A percentile compares a stretch with the other conserved stretches of the same genome.
phyloP scores from a whole-genome alignment of 2,329 filamentous ascomycete species.

The Phaeosphaeriaceae sp. region DNA sequence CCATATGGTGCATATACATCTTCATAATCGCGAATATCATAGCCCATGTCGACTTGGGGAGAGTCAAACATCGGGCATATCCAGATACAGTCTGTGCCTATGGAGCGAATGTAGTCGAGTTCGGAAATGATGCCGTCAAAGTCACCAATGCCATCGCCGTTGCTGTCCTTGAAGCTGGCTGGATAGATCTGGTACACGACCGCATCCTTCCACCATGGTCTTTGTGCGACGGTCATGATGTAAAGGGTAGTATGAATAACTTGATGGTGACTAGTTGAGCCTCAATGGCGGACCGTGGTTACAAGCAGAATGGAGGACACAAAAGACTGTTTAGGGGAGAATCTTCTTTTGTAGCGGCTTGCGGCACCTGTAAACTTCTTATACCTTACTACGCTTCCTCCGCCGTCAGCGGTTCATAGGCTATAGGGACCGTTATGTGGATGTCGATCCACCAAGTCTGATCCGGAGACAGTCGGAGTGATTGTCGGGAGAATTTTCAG shows the following conservation, averaged over 20 bases:
- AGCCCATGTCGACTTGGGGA: constrained; percentile 56
- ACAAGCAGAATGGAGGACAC: not conserved
- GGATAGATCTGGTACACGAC: constrained; percentile 69
- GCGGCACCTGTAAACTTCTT: constrained; percentile 11
- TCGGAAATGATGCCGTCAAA: constrained; percentile 65
- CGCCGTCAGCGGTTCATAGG: not conserved
- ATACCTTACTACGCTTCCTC: constrained; percentile 1
- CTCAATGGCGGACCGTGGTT: constrained; percentile 5
- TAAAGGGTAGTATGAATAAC: not conserved
- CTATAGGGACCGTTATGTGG: not conserved
- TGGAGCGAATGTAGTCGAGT: constrained; percentile 61
- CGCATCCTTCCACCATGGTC: constrained; percentile 67
- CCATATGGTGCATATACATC: constrained; percentile 50
- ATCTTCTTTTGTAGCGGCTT: constrained; percentile 6
- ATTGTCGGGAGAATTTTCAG: not conserved
- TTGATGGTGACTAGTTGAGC: not conserved
- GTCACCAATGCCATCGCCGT: constrained; percentile 63
- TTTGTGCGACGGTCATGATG: constrained; percentile 40
- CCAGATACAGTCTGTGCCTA: constrained; percentile 52
- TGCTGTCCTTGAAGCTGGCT: constrained; percentile 67
- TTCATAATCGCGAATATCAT: constrained; percentile 50
- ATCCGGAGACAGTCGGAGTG: not conserved
- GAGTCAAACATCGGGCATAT: constrained; percentile 52
- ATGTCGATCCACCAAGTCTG: constrained; percentile 4
- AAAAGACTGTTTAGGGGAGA: not conserved